Percentiles rank a stretch among this genome's conserved stretches.
phyloP scores from a whole-genome alignment of 1,284 basidiomycete genomes.

The Schizopora paradoxa region DNA sequence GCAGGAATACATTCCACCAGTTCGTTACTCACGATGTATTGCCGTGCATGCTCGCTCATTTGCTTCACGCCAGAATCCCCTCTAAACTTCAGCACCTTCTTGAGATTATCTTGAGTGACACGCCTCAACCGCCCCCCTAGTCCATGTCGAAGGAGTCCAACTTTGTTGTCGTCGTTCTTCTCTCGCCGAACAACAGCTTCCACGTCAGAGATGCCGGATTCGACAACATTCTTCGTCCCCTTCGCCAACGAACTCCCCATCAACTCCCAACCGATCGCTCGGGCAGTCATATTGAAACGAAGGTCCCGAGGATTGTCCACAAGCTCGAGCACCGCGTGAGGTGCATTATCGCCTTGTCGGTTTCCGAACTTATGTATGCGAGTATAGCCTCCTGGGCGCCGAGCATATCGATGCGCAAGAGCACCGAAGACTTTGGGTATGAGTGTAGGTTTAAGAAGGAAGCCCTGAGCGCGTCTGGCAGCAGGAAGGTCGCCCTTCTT shows the following conservation, averaged over 20 bases:
- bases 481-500: conserved; percentile 73
- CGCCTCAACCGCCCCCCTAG: conserved; percentile 25
- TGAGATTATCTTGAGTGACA: conserved; percentile 28
- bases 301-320: conserved; percentile 93
- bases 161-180: conserved; percentile 8
- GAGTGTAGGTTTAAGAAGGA: conserved; percentile 67
- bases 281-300: conserved; percentile 79
- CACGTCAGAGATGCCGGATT: conserved; percentile 43
- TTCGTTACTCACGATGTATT: conserved; percentile 32
- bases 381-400: conserved; percentile 92
- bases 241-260: conserved; percentile 47
- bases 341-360: conserved; percentile 90
- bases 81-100: conserved; percentile 34
- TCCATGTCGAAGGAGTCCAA: conserved; percentile 13
- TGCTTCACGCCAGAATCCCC: conserved; percentile 26
- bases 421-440: conserved; percentile 79
- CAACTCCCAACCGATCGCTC: conserved; percentile 77
- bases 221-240: conserved; percentile 42
- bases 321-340: conserved; percentile 86
- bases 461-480: conserved; percentile 61
- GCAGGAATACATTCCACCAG: not conserved
- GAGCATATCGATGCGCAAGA: conserved; percentile 78
- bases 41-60: conserved; percentile 30
- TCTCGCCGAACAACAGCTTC: conserved; percentile 35
- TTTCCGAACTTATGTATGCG: conserved; percentile 88